These are phyloP conservation scores for Ambrosia artemisiifolia DNA, from an alignment of 129 eudicot genomes.

Conservation along the genomic window DNA sequence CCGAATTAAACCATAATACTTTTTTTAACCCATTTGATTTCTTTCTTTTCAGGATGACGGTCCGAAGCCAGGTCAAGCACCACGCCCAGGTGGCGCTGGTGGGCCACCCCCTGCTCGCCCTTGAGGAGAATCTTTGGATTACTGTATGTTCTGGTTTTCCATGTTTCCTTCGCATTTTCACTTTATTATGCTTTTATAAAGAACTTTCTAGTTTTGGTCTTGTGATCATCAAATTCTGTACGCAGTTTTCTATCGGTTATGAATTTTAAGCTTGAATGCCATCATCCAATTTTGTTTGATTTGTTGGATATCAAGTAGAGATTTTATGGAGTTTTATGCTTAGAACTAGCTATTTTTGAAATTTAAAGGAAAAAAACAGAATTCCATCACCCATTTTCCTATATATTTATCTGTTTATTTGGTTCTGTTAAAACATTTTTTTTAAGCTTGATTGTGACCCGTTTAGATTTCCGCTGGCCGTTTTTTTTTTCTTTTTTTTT, in stretches of 20 bases:
- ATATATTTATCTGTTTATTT: too few relatives aligned
- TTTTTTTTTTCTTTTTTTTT: too few relatives aligned
- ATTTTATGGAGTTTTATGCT: background rate
- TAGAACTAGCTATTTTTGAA: background rate
- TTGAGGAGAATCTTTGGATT: conserved; percentile 5
- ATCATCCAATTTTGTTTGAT: background rate
- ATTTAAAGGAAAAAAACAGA: background rate
- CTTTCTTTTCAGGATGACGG: conserved; percentile 45
- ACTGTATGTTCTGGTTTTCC: background rate
- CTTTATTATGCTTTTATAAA: conserved; percentile 2
- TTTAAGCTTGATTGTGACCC: too few relatives aligned
- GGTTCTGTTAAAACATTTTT: too few relatives aligned
- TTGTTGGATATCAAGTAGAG: background rate
- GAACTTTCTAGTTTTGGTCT: conserved; percentile 14
- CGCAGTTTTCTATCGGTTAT: background rate
- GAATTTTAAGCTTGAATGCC: conserved; percentile 9
- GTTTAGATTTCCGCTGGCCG: too few relatives aligned
- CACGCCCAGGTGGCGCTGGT: conserved; percentile 42
- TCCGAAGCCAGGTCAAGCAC: conserved; percentile 64
- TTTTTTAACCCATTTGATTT: background rate
- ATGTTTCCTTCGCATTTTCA: background rate
- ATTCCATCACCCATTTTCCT: background rate
- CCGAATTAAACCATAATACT: too few relatives aligned
- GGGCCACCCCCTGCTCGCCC: conserved; percentile 41
- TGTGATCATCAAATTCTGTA: conserved; percentile 6